phyloP scores from a whole-genome alignment of 2,329 filamentous ascomycete species.

The Cordyceps pruinosa region DNA sequence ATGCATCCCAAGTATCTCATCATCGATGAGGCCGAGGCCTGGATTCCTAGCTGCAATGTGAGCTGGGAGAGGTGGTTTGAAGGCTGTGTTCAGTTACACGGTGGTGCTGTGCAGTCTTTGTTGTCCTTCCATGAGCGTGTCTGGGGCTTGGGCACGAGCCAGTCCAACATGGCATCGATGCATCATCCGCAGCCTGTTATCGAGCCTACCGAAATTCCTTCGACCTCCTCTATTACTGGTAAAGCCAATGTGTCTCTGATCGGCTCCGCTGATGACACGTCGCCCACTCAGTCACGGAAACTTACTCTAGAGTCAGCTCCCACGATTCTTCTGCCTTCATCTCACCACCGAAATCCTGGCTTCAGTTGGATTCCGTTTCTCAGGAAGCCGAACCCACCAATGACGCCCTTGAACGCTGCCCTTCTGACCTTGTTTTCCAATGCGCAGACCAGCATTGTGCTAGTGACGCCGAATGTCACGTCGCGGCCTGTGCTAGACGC shows the following conservation, averaged over 20 bases:
- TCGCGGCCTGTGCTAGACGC: slow-evolving; percentile 55
- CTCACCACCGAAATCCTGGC: slow-evolving; percentile 62
- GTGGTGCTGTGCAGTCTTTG: slow-evolving; percentile 54
- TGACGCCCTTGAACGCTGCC: slow-evolving; percentile 61
- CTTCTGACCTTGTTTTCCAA: slow-evolving; percentile 53
- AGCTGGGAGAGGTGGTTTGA: slow-evolving; percentile 89
- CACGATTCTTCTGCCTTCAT: slow-evolving; percentile 65
- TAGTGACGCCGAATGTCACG: slow-evolving; percentile 76
- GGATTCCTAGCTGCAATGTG: slow-evolving; percentile 74
- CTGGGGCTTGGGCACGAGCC: slow-evolving; percentile 44
- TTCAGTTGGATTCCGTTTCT: slow-evolving; percentile 54
- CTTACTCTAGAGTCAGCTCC: slow-evolving; percentile 28
- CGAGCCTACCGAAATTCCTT: not conserved
- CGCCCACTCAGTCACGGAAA: slow-evolving; percentile 24
- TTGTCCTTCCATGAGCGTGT: slow-evolving; percentile 59
- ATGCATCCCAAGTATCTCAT: slow-evolving; percentile 83
- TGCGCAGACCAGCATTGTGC: slow-evolving; percentile 53
- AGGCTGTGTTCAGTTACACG: slow-evolving; percentile 61
- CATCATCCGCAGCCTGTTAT: not conserved
- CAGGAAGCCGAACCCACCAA: slow-evolving; percentile 42
- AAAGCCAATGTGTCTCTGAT: not conserved
- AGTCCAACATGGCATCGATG: not conserved
- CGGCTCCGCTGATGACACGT: slow-evolving; percentile 3
- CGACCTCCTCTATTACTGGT: not conserved
- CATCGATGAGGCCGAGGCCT: slow-evolving; percentile 58